Evolutionary conservation across 2,329 filamentous ascomycete species (phyloP).

Genomic region (Aspergillus sp.): DNA sequence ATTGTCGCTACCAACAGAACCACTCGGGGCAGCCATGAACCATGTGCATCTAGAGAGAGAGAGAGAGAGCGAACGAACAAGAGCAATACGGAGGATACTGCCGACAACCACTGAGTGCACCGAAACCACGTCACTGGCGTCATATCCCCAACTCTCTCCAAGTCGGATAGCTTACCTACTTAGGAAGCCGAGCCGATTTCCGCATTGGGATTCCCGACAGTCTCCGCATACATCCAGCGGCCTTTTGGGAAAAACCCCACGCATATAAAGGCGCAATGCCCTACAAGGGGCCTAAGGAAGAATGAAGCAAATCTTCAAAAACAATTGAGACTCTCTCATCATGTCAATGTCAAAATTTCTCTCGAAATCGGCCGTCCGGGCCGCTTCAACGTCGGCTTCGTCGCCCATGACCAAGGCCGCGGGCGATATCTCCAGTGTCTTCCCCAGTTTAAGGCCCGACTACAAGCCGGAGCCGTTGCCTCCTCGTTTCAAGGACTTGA

Average conservation of each 20-base stretch:
- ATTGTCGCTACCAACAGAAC: neutral
- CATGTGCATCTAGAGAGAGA: too few species aligned
- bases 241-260: neutral
- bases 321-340: neutral
- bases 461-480: constrained; percentile 44
- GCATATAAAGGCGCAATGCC: constrained; percentile 16
- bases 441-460: constrained; percentile 45
- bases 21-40: neutral
- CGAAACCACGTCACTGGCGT: neutral
- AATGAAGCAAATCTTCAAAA: too few species aligned
- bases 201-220: constrained; percentile 6
- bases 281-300: neutral
- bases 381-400: constrained; percentile 32
- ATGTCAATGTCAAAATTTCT: constrained; percentile 33
- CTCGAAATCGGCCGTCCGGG: constrained; percentile 26
- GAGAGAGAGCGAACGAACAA: too few species aligned
- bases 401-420: constrained; percentile 42
- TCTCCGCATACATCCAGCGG: constrained; percentile 10
- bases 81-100: neutral
- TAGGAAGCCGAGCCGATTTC: constrained; percentile 17
- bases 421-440: constrained; percentile 51
- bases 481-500: constrained; percentile 42
- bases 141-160: neutral
- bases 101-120: neutral
- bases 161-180: constrained; percentile 8